Percentiles rank a stretch among this genome's conserved stretches.
These are phyloP conservation scores for Turritis glabra DNA, from an alignment of 345 rosid genomes.

Conservation along the genomic window DNA sequence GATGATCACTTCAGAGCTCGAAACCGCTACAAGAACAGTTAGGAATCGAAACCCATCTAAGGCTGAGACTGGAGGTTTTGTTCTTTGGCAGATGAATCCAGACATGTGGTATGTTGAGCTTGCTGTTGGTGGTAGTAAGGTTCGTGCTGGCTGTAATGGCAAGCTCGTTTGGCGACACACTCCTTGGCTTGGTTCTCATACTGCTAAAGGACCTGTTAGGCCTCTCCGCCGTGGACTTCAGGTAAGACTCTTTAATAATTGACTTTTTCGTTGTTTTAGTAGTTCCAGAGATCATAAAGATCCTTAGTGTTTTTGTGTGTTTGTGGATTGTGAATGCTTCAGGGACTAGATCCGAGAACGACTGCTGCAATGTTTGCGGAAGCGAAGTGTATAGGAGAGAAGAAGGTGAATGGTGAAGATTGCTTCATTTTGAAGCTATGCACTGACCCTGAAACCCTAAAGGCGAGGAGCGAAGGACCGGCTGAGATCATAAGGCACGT, in stretches of 20 bases:
- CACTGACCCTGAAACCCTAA: constrained; percentile 71
- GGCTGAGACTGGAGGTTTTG: constrained; percentile 81
- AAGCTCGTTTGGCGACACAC: constrained; percentile 94
- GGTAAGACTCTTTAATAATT: constrained; percentile 39
- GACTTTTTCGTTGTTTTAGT: background rate
- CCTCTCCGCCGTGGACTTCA: constrained; percentile 93
- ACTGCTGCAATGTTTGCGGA: constrained; percentile 79
- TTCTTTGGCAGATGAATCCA: constrained; percentile 97
- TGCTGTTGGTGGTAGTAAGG: constrained; percentile 82
- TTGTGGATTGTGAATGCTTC: constrained; percentile 20
- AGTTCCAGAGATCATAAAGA: background rate
- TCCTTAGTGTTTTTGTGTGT: constrained; percentile 5
- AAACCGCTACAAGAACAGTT: constrained; percentile 68
- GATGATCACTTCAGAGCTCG: constrained; percentile 78
- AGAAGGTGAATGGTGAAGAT: constrained; percentile 74
- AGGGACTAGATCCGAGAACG: constrained; percentile 94
- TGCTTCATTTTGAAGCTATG: constrained; percentile 84
- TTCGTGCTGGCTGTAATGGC: constrained; percentile 92
- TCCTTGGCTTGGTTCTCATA: constrained; percentile 89
- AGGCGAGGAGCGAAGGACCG: constrained; percentile 86
- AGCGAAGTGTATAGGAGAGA: constrained; percentile 88
- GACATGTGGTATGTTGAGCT: constrained; percentile 97
- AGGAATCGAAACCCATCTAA: constrained; percentile 61
- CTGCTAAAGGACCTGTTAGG: constrained; percentile 89
- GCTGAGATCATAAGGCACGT: constrained; percentile 91